These are phyloP conservation scores for Leucaena leucocephala DNA, from an alignment of 306 rosid genomes.

Conservation along the genomic window DNA sequence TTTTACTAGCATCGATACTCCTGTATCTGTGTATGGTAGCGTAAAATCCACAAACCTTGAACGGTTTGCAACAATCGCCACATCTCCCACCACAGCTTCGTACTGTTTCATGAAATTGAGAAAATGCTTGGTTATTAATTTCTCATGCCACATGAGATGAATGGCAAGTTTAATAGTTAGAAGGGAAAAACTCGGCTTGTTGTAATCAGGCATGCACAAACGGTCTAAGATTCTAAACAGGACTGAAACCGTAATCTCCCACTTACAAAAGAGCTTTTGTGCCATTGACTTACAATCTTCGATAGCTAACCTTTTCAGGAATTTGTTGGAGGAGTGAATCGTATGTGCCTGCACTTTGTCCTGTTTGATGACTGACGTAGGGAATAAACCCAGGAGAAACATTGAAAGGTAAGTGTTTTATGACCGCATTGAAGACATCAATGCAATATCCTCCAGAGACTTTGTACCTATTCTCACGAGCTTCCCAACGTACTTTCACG, in stretches of 20 bases:
- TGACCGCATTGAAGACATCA: slow-evolving; percentile 39
- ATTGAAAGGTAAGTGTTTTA: slow-evolving; percentile 20
- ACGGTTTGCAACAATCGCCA: slow-evolving; percentile 40
- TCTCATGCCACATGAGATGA: too few relatives aligned
- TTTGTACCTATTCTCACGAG: not conserved
- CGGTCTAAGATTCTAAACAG: too few relatives aligned
- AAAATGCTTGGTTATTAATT: too few relatives aligned
- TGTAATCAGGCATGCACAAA: too few relatives aligned
- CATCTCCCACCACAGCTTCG: slow-evolving; percentile 44
- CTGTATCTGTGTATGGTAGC: slow-evolving; percentile 37
- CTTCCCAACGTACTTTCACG: slow-evolving; percentile 16
- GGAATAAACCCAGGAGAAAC: slow-evolving; percentile 35
- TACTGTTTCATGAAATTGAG: slow-evolving; percentile 16
- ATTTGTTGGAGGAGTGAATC: slow-evolving; percentile 35
- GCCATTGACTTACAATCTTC: too few relatives aligned
- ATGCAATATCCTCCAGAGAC: slow-evolving; percentile 43
- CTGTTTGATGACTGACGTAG: not conserved
- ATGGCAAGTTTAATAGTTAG: too few relatives aligned
- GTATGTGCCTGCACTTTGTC: slow-evolving; percentile 32
- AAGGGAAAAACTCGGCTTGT: too few relatives aligned
- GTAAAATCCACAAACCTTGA: slow-evolving; percentile 38
- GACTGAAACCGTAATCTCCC: too few relatives aligned
- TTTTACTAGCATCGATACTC: slow-evolving; percentile 34
- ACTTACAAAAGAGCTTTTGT: too few relatives aligned
- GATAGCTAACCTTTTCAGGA: slow-evolving; percentile 25